Evolutionary conservation across 176 grass and related monocot species (phyloP).

Genomic region (Cymbopogon citratus): DNA sequence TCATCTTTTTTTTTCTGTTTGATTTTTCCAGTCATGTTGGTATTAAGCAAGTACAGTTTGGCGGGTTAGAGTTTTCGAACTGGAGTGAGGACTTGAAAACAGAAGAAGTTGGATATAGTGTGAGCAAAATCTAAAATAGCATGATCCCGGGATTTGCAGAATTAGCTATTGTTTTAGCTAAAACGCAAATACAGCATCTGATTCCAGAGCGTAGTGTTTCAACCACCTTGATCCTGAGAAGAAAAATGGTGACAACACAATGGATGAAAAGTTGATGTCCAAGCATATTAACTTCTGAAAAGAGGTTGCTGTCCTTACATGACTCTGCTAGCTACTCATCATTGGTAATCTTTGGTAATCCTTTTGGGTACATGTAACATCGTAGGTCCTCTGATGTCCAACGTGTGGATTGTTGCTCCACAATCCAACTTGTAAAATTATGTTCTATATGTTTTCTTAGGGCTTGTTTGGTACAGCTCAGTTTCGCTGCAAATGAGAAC

Average conservation of each 20-base stretch:
- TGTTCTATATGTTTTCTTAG: no score
- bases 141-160: conserved; percentile 8
- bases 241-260: not conserved
- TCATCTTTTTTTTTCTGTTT: conserved; percentile 31
- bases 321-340: not conserved
- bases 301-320: not conserved
- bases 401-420: not conserved
- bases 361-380: not conserved
- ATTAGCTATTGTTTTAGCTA: conserved; percentile 11
- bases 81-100: conserved; percentile 74
- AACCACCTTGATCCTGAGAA: not conserved
- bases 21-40: conserved; percentile 61
- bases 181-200: not conserved
- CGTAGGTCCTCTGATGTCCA: not conserved
- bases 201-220: not conserved
- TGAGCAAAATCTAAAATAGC: conserved; percentile 59
- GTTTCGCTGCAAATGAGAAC: no score
- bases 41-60: conserved; percentile 85
- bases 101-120: conserved; percentile 69
- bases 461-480: no score
- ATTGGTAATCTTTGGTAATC: not conserved
- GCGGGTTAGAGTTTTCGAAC: conserved; percentile 66
- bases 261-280: not conserved
- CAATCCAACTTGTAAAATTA: not conserved
- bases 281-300: not conserved